phyloP scores from a whole-genome alignment of 164 flowering plant genomes.

The Vitis amurensis region DNA sequence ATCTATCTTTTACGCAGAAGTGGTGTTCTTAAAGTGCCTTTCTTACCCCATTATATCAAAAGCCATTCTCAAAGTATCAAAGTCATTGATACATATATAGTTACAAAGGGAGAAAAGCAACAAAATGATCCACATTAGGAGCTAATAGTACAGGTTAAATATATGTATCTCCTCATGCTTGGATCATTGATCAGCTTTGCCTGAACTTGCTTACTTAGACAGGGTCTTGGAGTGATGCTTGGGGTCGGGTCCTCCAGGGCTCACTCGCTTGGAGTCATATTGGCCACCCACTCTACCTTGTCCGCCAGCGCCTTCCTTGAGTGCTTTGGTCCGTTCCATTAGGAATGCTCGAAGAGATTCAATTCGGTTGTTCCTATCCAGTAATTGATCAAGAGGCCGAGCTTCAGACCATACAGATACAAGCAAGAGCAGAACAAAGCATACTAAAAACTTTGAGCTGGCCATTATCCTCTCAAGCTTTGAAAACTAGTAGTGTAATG shows the following conservation, averaged over 20 bases:
- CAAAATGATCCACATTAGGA: no score
- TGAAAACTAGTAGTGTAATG: conserved; percentile 1
- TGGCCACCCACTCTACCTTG: not conserved
- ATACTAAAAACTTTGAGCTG: conserved; percentile 5
- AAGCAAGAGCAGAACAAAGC: conserved; percentile 10
- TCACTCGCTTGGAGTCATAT: conserved; percentile 16
- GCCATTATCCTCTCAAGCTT: conserved; percentile 5
- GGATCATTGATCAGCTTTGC: no score
- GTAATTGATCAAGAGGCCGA: conserved; percentile 6
- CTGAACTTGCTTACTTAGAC: not conserved
- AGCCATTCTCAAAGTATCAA: no score
- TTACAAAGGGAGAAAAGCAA: no score
- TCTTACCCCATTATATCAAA: no score
- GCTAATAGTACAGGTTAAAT: no score
- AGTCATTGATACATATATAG: no score
- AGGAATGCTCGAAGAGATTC: conserved; percentile 2
- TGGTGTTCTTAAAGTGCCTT: no score
- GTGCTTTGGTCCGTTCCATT: not conserved
- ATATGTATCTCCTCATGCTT: no score
- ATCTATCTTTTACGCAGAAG: no score
- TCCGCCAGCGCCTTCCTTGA: not conserved
- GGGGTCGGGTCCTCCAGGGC: conserved; percentile 36
- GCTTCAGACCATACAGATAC: conserved; percentile 3
- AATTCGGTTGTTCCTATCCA: conserved; percentile 3
- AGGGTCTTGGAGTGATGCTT: conserved; percentile 14